Evolutionary conservation across 2,329 filamentous ascomycete species (phyloP), one percentile per base, ranked within the genome.

Genomic region (Pseudocercospora pini-densiflorae): DNA sequence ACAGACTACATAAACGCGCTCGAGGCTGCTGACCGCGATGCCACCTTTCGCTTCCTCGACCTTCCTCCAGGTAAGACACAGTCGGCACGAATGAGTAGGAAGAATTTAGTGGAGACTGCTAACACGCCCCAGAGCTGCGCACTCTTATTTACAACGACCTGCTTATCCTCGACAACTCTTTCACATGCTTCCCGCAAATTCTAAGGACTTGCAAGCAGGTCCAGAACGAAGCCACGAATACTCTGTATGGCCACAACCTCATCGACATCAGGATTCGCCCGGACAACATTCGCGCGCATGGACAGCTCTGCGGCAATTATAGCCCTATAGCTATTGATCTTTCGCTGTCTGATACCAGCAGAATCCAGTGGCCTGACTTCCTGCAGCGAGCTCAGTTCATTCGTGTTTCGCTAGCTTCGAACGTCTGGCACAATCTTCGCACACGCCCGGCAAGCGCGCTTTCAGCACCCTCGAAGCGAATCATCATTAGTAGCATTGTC

Each of bases 171-270:
- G 12, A 57, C 16, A 19, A 67, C 19, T 66, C 64, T 8, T 66
- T 59, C 21, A 72, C 79, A 68, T 73, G 84, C 29, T 73, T 79
- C 69, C 76, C 80, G 3, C 70, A 74, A 23, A 77, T 83, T 59
- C 75, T 83, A 4, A 64, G 68, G 3, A 79, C 79, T 16, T 82
- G 77, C 69, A 76, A 72, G 21, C 76, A 76, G 29, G 76, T 81
- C 64, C 72, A 80, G 68, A 40, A 72, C 19, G 82, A 84, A 76
- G 80, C 79, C 0, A 72, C 71, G 0, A 73, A 76, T 24, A 75
- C 85, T 2, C 76, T 85, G 6, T 86, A 85, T 70, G 77, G 78
- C 7, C 70, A 71, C n/a, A 82, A 84, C 72, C 77, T 78, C 24
- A 85, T 85, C 76, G 77, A 82, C 59, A 82, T 83, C 1, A 81